These are phyloP conservation scores for Arthroderma sp. DNA, from an alignment of 2,329 filamentous ascomycete genomes.

Conservation along the genomic window DNA sequence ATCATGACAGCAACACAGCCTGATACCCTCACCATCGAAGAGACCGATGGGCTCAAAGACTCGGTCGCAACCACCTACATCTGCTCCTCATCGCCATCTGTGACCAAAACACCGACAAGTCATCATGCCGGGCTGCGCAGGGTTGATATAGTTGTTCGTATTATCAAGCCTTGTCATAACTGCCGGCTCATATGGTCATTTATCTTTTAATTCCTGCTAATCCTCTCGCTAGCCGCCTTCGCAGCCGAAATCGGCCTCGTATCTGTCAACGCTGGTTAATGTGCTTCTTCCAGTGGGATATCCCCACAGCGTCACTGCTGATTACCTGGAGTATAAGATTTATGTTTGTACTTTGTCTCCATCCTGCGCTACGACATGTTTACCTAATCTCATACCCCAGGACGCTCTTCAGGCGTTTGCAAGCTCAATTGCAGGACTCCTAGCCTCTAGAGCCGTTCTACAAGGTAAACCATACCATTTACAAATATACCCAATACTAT, in stretches of 20 bases:
- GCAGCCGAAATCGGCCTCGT: constrained; percentile 13
- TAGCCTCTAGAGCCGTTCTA: constrained; percentile 72
- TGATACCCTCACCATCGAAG: neutral
- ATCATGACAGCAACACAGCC: too few relatives aligned
- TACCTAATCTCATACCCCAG: constrained; percentile 13
- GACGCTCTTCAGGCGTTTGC: constrained; percentile 31
- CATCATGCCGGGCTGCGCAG: neutral
- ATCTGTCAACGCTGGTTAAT: constrained; percentile 40
- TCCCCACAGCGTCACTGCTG: constrained; percentile 69
- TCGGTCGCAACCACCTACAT: neutral
- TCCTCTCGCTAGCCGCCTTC: constrained; percentile 4
- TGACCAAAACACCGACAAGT: neutral
- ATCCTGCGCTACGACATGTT: neutral
- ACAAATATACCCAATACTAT: too few relatives aligned
- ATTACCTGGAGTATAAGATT: constrained; percentile 69
- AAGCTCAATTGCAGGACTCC: constrained; percentile 37
- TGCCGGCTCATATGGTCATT: neutral
- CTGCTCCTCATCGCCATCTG: neutral
- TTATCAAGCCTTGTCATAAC: neutral
- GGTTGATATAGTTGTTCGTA: neutral
- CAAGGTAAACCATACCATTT: constrained; percentile 39
- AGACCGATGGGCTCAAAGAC: neutral
- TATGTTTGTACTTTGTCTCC: constrained; percentile 37
- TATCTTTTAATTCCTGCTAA: neutral
- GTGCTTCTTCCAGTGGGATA: constrained; percentile 81